These are phyloP conservation scores for Coemansia sp. DNA, from an alignment of 192 early-diverging fungal species.

Conservation along the genomic window DNA sequence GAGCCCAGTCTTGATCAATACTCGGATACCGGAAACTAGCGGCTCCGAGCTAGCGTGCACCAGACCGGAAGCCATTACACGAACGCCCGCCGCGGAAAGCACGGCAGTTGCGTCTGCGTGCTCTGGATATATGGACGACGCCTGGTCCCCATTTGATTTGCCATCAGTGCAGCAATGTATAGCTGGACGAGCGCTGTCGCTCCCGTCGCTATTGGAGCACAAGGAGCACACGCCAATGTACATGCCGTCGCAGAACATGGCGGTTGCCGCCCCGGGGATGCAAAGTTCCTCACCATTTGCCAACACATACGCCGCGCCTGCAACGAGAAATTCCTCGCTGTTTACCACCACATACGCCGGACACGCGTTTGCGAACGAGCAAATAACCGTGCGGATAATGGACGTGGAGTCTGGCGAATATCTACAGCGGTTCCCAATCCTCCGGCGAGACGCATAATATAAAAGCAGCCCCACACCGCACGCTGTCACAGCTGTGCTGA, in stretches of 20 bases:
- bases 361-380: conserved; percentile 19
- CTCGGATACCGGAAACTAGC: not conserved
- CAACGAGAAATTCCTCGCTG: not conserved
- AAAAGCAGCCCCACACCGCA: not conserved
- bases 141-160: conserved; percentile 39
- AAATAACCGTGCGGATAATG: conserved; percentile 27
- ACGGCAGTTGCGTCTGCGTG: not conserved
- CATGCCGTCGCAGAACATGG: not conserved
- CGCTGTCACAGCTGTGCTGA: no score
- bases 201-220: conserved; percentile 18
- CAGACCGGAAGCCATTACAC: not conserved
- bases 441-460: not conserved
- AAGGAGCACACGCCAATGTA: conserved; percentile 19
- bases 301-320: conserved; percentile 20
- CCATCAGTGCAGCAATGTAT: conserved; percentile 24
- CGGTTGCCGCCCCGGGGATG: not conserved
- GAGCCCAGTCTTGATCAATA: not conserved
- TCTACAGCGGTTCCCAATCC: conserved; percentile 22
- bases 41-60: not conserved
- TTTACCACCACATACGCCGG: conserved; percentile 29
- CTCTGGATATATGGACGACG: conserved; percentile 5
- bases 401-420: conserved; percentile 44
- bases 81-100: not conserved
- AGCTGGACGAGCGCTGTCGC: not conserved
- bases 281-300: conserved; percentile 5